Evolutionary conservation across 1,284 basidiomycete genomes (phyloP).

Genomic region (Cryptococcus neoformans): DNA sequence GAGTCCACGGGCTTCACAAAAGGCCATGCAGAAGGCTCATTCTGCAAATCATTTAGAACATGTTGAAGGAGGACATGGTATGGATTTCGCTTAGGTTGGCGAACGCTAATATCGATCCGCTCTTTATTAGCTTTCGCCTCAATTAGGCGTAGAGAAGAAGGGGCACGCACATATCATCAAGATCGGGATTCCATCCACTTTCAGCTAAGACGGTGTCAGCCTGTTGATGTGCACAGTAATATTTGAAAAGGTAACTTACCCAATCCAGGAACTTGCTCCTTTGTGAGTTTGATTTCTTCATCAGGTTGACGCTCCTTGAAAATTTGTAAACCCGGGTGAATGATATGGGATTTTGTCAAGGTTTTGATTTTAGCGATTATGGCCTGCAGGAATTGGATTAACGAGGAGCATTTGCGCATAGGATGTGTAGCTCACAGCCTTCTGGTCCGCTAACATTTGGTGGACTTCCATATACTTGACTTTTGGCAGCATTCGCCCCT

Average conservation of each 20-base stretch:
- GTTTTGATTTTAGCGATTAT: conserved; percentile 84
- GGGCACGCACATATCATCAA: conserved; percentile 66
- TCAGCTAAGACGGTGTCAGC: conserved; percentile 57
- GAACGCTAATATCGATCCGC: conserved; percentile 37
- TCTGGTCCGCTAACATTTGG: conserved; percentile 74
- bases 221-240: too few relatives aligned
- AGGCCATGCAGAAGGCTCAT: conserved; percentile 82
- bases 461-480: conserved; percentile 86
- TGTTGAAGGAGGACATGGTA: conserved; percentile 71
- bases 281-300: conserved; percentile 32
- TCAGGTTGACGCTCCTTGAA: conserved; percentile 59
- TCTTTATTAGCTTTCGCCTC: too few relatives aligned
- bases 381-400: conserved; percentile 51
- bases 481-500: conserved; percentile 89
- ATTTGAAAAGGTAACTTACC: conserved; percentile 53
- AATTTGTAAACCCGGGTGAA: conserved; percentile 76
- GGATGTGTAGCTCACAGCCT: conserved; percentile 56
- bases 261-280: conserved; percentile 76
- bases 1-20: conserved; percentile 60
- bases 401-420: too few relatives aligned
- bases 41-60: conserved; percentile 76
- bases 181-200: conserved; percentile 88
- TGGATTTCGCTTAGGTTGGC: conserved; percentile 57
- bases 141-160: too few relatives aligned
- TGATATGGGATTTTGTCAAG: conserved; percentile 80